Evolutionary conservation across 108 stramenopile genomes (phyloP), one percentile per base, ranked within the genome.

Genomic region (Stephanodiscus minutulus): DNA sequence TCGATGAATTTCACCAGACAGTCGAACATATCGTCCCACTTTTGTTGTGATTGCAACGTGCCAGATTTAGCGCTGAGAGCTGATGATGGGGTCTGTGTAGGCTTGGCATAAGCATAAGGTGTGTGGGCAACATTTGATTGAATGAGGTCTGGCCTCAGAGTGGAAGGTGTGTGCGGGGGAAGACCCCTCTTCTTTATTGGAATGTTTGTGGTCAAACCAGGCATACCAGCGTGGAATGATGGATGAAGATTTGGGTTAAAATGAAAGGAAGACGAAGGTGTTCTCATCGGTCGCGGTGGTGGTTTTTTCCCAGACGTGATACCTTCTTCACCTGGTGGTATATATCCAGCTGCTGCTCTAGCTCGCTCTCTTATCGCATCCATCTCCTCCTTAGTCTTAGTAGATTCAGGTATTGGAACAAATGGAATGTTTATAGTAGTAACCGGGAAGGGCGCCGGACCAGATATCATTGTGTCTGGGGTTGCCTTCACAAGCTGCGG

Each of bases 11-110:
- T 72, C 20, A 90, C 61, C 21, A 94, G 68, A 48, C 85, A 88
- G 7, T 88, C 84, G 62, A 89, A 91, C 93, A 92, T 94, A 29
- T 83, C 87, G 50, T 94, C 93, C 93, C 93, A 94, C 68, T 92
- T 91, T 79, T 91, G 91, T 67, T 82, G 86, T 7, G 89, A 80
- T 58, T 77, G 82, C 65, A 73, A 61, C 3, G 70, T 55, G 33
- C 74, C 74, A n/a, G 73, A 24, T 65, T 70, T 78, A 18, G 75
- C 55, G 67, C 48, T 21, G 11, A 35, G 49, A 24, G 49, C 77
- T 63, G 49, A 74, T 67, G 31, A 62, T 66, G 62, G 50, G 75
- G 29, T 76, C 57, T 24, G 84, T 69, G 22, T 22, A 41, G 64
- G 46, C 35, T 63, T 72, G 25, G 33, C 22, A 27, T 53, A 54